A percentile compares a stretch with the other conserved stretches of the same genome.
These are phyloP conservation scores for Syzygium jambos DNA, from an alignment of 345 rosid species.

Conservation along the genomic window DNA sequence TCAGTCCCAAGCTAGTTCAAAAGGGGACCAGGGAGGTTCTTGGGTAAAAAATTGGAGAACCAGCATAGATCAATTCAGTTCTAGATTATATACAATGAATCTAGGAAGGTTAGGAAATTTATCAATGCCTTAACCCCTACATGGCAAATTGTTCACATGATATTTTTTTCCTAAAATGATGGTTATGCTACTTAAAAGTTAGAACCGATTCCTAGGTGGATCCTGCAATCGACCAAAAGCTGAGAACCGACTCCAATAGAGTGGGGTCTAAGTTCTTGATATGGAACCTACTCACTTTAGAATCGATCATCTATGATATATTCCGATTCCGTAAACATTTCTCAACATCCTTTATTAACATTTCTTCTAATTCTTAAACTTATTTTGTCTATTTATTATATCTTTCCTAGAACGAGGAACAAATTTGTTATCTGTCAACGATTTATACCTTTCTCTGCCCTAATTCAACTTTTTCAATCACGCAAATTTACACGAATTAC, in stretches of 20 bases:
- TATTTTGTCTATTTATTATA: not conserved
- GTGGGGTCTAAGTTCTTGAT: not conserved
- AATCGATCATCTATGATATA: accelerated
- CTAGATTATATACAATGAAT: not conserved
- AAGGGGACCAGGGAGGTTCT: not conserved
- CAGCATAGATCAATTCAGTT: not conserved
- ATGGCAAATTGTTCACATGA: not conserved
- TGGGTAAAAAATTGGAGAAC: not conserved
- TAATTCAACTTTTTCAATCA: not conserved
- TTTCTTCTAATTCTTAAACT: not conserved
- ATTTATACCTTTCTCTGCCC: not conserved
- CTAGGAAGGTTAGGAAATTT: not conserved
- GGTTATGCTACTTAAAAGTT: not conserved
- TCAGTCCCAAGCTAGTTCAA: not conserved
- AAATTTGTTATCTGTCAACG: not conserved
- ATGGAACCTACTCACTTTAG: not conserved
- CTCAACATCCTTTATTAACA: not conserved
- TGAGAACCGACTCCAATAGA: accelerated
- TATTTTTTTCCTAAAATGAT: not conserved
- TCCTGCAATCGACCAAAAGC: not conserved
- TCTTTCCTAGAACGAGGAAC: not conserved
- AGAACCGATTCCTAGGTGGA: accelerated
- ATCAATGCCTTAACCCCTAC: not conserved
- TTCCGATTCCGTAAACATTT: not conserved
- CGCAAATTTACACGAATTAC: not conserved